These are phyloP conservation scores for Coemansia sp. DNA, from an alignment of 192 early-diverging fungal species.

Conservation along the genomic window DNA sequence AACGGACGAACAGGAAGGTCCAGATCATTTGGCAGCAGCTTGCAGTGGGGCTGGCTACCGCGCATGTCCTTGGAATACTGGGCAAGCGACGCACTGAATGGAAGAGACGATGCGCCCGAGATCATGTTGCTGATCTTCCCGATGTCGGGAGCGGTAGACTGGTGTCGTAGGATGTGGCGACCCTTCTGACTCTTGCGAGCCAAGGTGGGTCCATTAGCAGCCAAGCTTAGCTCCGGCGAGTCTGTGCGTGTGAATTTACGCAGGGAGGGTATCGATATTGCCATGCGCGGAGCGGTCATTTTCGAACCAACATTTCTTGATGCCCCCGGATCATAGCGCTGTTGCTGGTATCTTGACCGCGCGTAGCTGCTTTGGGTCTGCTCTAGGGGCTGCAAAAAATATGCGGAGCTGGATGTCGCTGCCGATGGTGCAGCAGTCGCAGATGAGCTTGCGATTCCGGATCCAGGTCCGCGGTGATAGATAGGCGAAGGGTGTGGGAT, in stretches of 20 bases:
- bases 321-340: conserved; percentile 43
- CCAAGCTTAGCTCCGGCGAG: not conserved
- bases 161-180: conserved; percentile 33
- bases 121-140: not conserved
- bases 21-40: not conserved
- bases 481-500: conserved; percentile 51
- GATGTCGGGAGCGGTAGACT: conserved; percentile 41
- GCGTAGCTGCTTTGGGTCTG: conserved; percentile 30
- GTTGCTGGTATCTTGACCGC: conserved; percentile 47
- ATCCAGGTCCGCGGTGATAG: conserved; percentile 26
- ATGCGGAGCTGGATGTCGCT: conserved; percentile 25
- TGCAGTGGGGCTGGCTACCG: not conserved
- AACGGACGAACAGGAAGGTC: conserved; percentile 24
- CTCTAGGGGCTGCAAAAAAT: conserved; percentile 50
- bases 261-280: conserved; percentile 46
- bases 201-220: conserved; percentile 7
- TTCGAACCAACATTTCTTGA: conserved; percentile 1
- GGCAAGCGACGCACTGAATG: not conserved
- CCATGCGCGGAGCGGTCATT: conserved; percentile 12
- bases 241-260: conserved; percentile 3
- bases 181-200: conserved; percentile 1
- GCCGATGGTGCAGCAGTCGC: conserved; percentile 19
- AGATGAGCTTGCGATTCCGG: conserved; percentile 6
- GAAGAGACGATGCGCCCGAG: not conserved
- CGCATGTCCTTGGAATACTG: not conserved